These are phyloP conservation scores for Scortechinia acanthostroma DNA, from an alignment of 2,329 filamentous ascomycete genomes.

Conservation along the genomic window DNA sequence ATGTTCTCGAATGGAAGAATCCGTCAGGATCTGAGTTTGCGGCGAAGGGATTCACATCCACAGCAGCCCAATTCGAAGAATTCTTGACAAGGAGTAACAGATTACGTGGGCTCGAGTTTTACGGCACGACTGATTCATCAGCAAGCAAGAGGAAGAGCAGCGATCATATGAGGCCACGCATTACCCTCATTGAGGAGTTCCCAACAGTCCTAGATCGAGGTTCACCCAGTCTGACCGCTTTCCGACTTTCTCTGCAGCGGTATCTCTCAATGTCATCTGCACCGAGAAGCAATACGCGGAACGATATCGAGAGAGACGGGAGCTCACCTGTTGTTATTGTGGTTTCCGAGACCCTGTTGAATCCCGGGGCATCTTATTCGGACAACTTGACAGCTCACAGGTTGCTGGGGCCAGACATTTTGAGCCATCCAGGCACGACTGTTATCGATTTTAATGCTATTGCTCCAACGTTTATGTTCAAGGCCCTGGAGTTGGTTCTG, in stretches of 20 bases:
- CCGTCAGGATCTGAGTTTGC: constrained; percentile 51
- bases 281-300: constrained; percentile 32
- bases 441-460: constrained; percentile 90
- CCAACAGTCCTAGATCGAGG: constrained; percentile 67
- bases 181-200: constrained; percentile 77
- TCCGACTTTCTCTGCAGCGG: constrained; percentile 68
- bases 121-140: constrained; percentile 15
- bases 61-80: constrained; percentile 80
- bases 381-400: constrained; percentile 92
- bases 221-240: constrained; percentile 58
- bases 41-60: constrained; percentile 50
- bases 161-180: too few species aligned
- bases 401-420: constrained; percentile 77
- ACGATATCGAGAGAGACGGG: constrained; percentile 22
- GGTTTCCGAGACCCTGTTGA: constrained; percentile 82
- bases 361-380: constrained; percentile 74
- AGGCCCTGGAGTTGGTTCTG: constrained; percentile 75
- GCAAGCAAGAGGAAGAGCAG: constrained; percentile 18
- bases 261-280: constrained; percentile 64
- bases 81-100: constrained; percentile 77
- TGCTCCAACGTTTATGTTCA: constrained; percentile 76
- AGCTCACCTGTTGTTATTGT: constrained; percentile 77
- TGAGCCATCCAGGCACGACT: constrained; percentile 71
- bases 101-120: constrained; percentile 63
- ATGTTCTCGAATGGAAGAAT: constrained; percentile 86